phyloP scores from a whole-genome alignment of 495 filamentous ascomycete species.

The Corynascus novoguineensis region DNA sequence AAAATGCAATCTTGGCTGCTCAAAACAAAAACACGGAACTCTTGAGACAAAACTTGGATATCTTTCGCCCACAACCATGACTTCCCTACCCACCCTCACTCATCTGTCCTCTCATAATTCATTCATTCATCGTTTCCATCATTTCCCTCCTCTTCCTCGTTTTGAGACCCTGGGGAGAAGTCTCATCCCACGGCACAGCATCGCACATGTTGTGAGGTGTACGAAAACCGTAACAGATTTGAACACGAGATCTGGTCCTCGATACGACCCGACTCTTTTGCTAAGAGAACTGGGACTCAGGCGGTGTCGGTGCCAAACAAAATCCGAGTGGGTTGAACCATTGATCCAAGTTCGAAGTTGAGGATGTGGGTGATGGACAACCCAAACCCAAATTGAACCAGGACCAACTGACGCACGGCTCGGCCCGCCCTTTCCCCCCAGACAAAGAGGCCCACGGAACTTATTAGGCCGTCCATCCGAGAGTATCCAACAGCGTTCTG shows the following conservation, averaged over 20 bases:
- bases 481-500: constrained; percentile 51
- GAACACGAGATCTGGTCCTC: too few species aligned
- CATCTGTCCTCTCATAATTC: not conserved
- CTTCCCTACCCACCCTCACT: not conserved
- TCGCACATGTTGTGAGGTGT: too few species aligned
- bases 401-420: too few species aligned
- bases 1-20: not conserved
- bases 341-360: too few species aligned
- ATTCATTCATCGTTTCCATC: not conserved
- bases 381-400: too few species aligned
- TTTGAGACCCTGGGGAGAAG: not conserved
- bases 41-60: not conserved
- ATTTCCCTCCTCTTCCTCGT: not conserved
- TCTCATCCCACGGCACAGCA: too few species aligned
- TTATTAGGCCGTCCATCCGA: constrained; percentile 47
- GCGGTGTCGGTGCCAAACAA: too few species aligned
- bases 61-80: not conserved
- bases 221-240: too few species aligned
- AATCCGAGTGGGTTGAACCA: too few species aligned
- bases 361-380: too few species aligned
- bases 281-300: too few species aligned
- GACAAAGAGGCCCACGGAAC: not conserved
- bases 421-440: not conserved
- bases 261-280: too few species aligned
- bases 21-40: not conserved